Conservation (phyloP, 495 filamentous ascomycete species). For the Pseudomonodictys pantanalensis region DNA sequence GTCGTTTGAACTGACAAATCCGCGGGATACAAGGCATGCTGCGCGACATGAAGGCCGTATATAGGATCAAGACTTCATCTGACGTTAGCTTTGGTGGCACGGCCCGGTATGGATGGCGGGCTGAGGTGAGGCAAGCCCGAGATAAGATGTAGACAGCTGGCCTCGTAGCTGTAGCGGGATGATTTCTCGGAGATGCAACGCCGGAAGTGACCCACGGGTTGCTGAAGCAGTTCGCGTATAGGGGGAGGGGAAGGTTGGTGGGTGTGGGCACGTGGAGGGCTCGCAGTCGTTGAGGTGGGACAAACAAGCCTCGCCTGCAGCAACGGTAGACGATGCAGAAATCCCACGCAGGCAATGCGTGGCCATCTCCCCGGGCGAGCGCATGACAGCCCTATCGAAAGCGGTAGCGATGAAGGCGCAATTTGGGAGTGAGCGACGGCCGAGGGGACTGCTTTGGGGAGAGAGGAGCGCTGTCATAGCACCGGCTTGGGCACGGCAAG, state of each 20-base stretch:
- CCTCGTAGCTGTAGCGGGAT: neutral
- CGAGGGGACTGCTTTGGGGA: neutral
- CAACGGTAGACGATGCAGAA: neutral
- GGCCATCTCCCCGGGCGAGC: neutral
- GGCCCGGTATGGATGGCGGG: neutral
- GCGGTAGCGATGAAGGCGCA: neutral
- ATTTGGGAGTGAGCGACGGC: neutral
- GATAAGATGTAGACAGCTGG: neutral
- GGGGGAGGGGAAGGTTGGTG: too few relatives aligned
- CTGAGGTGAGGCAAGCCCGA: neutral
- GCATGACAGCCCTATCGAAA: constrained; percentile 27
- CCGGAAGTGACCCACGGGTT: neutral
- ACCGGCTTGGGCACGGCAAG: neutral
- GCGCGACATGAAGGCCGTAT: neutral
- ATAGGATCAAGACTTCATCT: neutral
- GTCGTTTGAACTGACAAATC: neutral
- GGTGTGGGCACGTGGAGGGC: constrained; percentile 17
- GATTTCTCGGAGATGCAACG: neutral
- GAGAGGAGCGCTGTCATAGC: neutral
- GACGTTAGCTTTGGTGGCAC: neutral
- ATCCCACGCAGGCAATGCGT: neutral
- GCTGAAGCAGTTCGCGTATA: neutral
- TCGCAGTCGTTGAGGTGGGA: constrained; percentile 5
- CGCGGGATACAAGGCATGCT: neutral
- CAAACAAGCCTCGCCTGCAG: neutral